Base-by-base conservation (phyloP, 2,329 filamentous ascomycete genomes). In the Neoarthrinium moseri region DNA sequence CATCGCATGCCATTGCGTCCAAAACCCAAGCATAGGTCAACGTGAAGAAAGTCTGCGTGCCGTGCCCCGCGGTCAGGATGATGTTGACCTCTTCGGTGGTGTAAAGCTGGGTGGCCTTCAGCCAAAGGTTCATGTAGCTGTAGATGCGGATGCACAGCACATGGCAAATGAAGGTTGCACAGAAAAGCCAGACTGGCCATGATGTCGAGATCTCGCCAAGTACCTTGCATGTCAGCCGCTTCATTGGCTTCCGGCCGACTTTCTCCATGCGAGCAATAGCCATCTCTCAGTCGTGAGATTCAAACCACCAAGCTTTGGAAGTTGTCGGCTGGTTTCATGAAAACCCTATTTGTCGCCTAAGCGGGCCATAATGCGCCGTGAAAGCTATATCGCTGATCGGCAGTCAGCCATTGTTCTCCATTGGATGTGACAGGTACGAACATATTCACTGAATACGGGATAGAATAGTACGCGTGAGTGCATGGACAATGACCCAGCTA, bases 11-110 rank as follows among this genome's bases (percentile, higher is more conserved):
- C 42, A 75, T 60, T 5, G 66, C 70, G 60, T 74, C 81, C 10
- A 69, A 81, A 15, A 65, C 70, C 77, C 70, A 82, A 13, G 68
- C 80, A 52, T 72, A 81, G 15, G 65, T 59, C 1, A 83, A 64
- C 0, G 78, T 82, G 6, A 70, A 71, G 4, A 80, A 65, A 1
- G 81, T 54, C 23, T 64, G 61, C 5, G 64, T 52, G 4, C 53
- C 63, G 18, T 63, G 68, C 2, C 62, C 71, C 0, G 67, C 67
- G 0, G 74, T 71, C 0, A 74, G 74, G 30, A 77, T 75, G 13
- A 72, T 71, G 42, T 78, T 79, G 41, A 81, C 78, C 5, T 79
- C 70, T 24, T 54, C 65, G 41, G 55, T 60, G 27, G 49, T 62
- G 36, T 56, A 71, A 20, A 48, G 56, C 12, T 46, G 46, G 1